Evolutionary conservation across 257 asterid genomes (phyloP).

Genomic region (Solanum pinnatisectum): DNA sequence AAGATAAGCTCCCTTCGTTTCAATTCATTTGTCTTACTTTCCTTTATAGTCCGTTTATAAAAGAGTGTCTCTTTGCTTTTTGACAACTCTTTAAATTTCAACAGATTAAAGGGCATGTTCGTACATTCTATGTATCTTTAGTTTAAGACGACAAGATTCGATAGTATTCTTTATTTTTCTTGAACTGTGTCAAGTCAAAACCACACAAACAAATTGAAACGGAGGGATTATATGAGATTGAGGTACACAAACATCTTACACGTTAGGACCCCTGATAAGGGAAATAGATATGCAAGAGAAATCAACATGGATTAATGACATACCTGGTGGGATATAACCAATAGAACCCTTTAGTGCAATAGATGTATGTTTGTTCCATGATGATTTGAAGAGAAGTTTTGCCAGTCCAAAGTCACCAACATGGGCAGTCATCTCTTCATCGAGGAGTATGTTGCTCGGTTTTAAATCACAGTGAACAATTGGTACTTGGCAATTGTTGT

Average conservation of each 20-base stretch:
- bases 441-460: conserved; percentile 16
- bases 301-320: background rate
- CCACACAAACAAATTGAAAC: background rate
- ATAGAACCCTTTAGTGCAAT: conserved; percentile 12
- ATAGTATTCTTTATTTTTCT: background rate
- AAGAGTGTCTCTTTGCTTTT: background rate
- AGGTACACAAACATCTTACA: background rate
- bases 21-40: background rate
- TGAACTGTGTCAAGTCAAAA: background rate
- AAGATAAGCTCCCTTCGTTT: background rate
- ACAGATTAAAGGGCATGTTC: background rate
- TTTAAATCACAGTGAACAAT: conserved; percentile 18
- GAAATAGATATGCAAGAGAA: background rate
- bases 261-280: background rate
- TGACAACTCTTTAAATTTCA: background rate
- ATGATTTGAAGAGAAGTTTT: background rate
- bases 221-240: background rate
- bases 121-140: background rate
- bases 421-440: conserved; percentile 8
- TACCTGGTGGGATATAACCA: conserved; percentile 26
- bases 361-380: background rate
- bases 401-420: conserved; percentile 17
- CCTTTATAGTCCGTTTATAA: too few species aligned
- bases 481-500: conserved; percentile 7
- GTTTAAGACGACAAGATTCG: background rate